A percentile compares a stretch with the other conserved stretches of the same genome.
These are phyloP conservation scores for Chlamydomonas reinhardtii DNA, from an alignment of 163 green algal genomes.

Conservation along the genomic window DNA sequence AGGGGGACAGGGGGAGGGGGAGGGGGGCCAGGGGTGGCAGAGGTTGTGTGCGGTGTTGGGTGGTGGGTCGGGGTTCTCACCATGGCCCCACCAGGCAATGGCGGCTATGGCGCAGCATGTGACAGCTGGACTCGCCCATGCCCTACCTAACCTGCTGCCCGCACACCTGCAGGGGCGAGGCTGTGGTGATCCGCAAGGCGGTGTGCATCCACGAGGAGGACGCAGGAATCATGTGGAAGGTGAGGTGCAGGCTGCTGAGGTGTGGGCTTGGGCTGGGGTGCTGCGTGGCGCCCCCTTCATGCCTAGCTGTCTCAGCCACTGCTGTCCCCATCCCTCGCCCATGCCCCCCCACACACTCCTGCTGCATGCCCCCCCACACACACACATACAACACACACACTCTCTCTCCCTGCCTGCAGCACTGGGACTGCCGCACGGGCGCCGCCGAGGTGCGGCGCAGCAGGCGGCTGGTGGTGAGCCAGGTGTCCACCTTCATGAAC, in stretches of 20 bases:
- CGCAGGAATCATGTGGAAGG: slow-evolving; percentile 83
- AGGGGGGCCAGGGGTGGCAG: background rate
- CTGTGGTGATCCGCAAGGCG: slow-evolving; percentile 61
- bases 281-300: no score
- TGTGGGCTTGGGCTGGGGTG: no score
- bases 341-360: background rate
- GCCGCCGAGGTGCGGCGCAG: slow-evolving; percentile 63
- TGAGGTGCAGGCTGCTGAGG: no score
- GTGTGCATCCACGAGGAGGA: slow-evolving; percentile 91
- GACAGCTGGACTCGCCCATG: no score
- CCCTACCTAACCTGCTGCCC: no score
- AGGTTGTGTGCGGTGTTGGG: background rate
- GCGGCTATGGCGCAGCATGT: no score
- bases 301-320: no score
- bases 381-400: no score
- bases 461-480: slow-evolving; percentile 85
- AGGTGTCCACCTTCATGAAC: slow-evolving; percentile 88
- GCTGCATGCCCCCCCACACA: background rate
- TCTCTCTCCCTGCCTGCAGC: background rate
- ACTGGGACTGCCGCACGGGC: slow-evolving; percentile 41
- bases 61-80: no score
- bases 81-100: no score
- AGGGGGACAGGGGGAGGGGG: background rate
- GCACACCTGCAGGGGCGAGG: slow-evolving; percentile 37
- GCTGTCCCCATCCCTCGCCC: no score